Base-by-base conservation (phyloP, 441 rosid species). In the Geranium incanum region DNA sequence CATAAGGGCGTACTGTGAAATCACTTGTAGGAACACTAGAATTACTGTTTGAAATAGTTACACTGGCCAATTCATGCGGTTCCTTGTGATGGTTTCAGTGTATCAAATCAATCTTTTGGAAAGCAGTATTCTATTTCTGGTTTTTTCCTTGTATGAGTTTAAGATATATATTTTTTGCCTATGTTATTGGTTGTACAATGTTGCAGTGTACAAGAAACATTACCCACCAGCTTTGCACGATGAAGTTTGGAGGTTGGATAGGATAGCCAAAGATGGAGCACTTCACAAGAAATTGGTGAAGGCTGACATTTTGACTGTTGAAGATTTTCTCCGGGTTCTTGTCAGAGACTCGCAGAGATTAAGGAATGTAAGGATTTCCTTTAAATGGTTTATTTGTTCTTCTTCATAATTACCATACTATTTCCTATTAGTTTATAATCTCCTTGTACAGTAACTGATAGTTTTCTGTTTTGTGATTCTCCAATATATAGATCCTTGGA, bases 201-300 rank as follows among this genome's bases (percentile, higher is more conserved):
- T 1, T 73, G 67, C 81, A 92, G 97, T 80, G 84, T 90, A 89
- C 74, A 81, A 71, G 78, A 94, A 94, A 77, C 97, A 92, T 75
- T 11, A 89, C 78, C 97, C 97, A 67, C 99, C 97, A 1, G 4
- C 3, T 13, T 77, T 79, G 48, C 11, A 3, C 3, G 93, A 88
- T 68, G 91, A 89, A 4, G 80, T 94, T 11, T 94, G 99, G 99
- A 80, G 97, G 60, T 70, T 94, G 55, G 83, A 85, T 55, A 89
- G 68, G 71, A 94, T 94, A 43, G 90, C 88, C 0, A 92, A 87
- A 81, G 89, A 79, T 0, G 97, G 99, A 0, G 75, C 68, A 69
- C 71, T 68, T 2, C 84, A 86, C 7, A 55, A 0, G 2, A 87
- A 86, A 48, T 59, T 94, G 75, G 74, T 74, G 18, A 3, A 41